phyloP scores from a whole-genome alignment of 257 asterid genomes.

The Solanum paucissectum region DNA sequence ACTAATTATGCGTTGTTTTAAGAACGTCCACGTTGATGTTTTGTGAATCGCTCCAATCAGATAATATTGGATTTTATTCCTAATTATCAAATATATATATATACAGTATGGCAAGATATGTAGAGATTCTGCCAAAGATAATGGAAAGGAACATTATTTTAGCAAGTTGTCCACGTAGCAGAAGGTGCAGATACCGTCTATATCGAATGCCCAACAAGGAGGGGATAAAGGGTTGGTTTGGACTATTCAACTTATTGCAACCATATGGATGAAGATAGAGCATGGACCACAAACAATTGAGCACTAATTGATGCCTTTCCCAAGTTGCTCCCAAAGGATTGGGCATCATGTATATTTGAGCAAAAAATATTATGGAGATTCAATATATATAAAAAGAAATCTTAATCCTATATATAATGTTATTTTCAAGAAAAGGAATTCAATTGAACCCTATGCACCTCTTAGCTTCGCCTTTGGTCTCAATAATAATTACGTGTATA shows the following conservation, averaged over 20 bases:
- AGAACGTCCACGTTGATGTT: conserved; percentile 1
- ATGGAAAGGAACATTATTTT: not conserved
- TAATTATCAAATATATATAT: not conserved
- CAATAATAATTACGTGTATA: no score
- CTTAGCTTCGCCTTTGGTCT: no score
- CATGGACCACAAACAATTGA: not conserved
- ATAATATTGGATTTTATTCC: not conserved
- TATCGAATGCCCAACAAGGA: not conserved
- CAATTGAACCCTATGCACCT: not conserved
- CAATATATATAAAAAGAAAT: no score
- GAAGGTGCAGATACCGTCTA: not conserved
- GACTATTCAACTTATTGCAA: not conserved
- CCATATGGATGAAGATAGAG: not conserved
- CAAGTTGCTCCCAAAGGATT: not conserved
- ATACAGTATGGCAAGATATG: not conserved
- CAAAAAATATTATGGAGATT: no score
- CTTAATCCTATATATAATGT: no score
- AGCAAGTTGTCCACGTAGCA: not conserved
- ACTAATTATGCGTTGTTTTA: not conserved
- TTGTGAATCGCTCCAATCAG: not conserved
- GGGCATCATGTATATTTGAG: not conserved
- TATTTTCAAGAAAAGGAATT: no score
- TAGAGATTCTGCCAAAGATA: not conserved
- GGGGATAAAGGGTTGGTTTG: not conserved
- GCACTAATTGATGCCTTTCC: not conserved